phyloP scores from a whole-genome alignment of 495 filamentous ascomycete species.

The Penicillium coffeae region DNA sequence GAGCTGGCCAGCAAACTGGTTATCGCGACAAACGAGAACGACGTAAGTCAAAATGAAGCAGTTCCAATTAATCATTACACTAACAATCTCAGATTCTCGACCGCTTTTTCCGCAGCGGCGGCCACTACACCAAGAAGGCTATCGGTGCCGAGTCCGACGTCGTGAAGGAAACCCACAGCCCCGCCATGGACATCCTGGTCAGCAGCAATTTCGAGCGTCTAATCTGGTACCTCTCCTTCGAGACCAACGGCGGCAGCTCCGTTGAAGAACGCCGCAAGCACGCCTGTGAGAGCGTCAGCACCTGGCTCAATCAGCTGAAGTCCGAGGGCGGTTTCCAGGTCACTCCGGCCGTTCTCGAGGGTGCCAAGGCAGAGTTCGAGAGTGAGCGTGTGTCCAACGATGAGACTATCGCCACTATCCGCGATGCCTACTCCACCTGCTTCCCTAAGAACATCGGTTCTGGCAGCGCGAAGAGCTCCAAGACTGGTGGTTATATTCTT shows the following conservation, averaged over 20 bases:
- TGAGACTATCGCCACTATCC: constrained; percentile 73
- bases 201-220: constrained; percentile 94
- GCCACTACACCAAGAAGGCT: constrained; percentile 71
- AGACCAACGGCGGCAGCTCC: constrained; percentile 39
- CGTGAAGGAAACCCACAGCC: constrained; percentile 74
- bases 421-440: constrained; percentile 52
- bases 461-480: constrained; percentile 30
- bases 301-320: constrained; percentile 76
- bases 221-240: constrained; percentile 85
- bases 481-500: constrained; percentile 62
- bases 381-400: constrained; percentile 78
- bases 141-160: constrained; percentile 7
- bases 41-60: constrained; percentile 24
- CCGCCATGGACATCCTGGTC: constrained; percentile 96
- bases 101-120: constrained; percentile 73
- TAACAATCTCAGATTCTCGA: constrained; percentile 52
- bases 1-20: constrained; percentile 79
- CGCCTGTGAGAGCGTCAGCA: constrained; percentile 55
- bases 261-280: constrained; percentile 36
- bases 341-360: constrained; percentile 59
- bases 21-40: constrained; percentile 90
- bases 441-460: constrained; percentile 28
- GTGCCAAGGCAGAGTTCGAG: constrained; percentile 65
- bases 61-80: neutral
- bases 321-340: constrained; percentile 75